Conservation (phyloP, 2,329 filamentous ascomycete species). For the Pseudogymnoascus destructans region DNA sequence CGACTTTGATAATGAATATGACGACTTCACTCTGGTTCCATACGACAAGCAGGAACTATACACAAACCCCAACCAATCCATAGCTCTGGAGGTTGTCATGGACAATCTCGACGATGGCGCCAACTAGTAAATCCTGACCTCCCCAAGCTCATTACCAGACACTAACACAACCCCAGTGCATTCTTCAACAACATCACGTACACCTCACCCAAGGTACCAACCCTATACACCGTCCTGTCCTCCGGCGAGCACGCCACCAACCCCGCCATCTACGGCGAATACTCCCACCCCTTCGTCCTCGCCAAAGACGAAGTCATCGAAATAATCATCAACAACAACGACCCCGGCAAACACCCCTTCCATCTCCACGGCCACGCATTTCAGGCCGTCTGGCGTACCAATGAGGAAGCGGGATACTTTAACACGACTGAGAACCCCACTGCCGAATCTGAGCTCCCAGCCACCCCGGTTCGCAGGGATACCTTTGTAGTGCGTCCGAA, state of each 20-base stretch:
- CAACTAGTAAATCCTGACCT: conserved; percentile 39
- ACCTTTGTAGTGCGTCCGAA: conserved; percentile 51
- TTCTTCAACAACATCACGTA: conserved; percentile 54
- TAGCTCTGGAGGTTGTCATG: conserved; percentile 54
- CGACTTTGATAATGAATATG: no score
- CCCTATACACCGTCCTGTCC: conserved; percentile 52
- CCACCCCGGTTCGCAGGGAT: conserved; percentile 53
- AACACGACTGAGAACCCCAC: conserved; percentile 33
- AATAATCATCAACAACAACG: conserved; percentile 65
- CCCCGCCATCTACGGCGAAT: conserved; percentile 49
- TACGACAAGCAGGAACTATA: conserved; percentile 50
- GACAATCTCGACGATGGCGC: conserved; percentile 54
- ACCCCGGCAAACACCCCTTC: conserved; percentile 57
- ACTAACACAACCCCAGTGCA: no score
- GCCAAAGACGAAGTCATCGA: conserved; percentile 55
- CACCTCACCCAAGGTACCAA: conserved; percentile 49
- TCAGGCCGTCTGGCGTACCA: conserved; percentile 50
- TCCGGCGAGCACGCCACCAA: conserved; percentile 40
- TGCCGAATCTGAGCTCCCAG: conserved; percentile 37
- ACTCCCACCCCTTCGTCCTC: conserved; percentile 55
- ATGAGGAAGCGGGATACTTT: conserved; percentile 44
- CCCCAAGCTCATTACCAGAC: no score
- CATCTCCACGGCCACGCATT: conserved; percentile 67
- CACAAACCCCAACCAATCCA: conserved; percentile 45
- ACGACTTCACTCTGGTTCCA: conserved; percentile 56